These are phyloP conservation scores for Metschnikowia arizonensis DNA, from an alignment of 805 yeast species.

Conservation along the genomic window DNA sequence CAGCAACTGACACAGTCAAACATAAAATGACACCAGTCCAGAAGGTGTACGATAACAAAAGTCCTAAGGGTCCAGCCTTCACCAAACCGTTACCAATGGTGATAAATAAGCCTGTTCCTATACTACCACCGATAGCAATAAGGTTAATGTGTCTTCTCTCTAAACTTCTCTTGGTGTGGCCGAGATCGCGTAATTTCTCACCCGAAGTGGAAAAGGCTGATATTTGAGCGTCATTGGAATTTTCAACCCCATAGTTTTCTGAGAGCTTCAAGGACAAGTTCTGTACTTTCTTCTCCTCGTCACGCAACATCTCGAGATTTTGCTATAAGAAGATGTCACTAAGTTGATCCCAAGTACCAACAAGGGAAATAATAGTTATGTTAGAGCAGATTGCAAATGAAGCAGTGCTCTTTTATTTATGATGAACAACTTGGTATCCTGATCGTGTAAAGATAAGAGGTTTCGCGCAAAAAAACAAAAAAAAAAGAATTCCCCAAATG, in stretches of 20 bases:
- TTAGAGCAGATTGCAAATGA: background rate
- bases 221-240: conserved; percentile 8
- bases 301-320: background rate
- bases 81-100: conserved; percentile 32
- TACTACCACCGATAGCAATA: conserved; percentile 40
- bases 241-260: conserved; percentile 11
- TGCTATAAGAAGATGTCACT: background rate
- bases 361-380: background rate
- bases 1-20: conserved; percentile 35
- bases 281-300: conserved; percentile 9
- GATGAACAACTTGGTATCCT: background rate
- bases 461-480: background rate
- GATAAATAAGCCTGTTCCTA: conserved; percentile 37
- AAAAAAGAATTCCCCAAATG: background rate
- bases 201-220: conserved; percentile 5
- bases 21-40: conserved; percentile 30
- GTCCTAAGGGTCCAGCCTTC: conserved; percentile 33
- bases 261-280: conserved; percentile 5
- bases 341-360: background rate
- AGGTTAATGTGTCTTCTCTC: conserved; percentile 34
- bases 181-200: background rate
- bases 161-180: conserved; percentile 17
- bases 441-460: conserved; percentile 4
- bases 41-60: conserved; percentile 28
- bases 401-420: background rate